Evolutionary conservation across 768 basidiomycete species (phyloP).

Genomic region (Lentinula guzmanii): DNA sequence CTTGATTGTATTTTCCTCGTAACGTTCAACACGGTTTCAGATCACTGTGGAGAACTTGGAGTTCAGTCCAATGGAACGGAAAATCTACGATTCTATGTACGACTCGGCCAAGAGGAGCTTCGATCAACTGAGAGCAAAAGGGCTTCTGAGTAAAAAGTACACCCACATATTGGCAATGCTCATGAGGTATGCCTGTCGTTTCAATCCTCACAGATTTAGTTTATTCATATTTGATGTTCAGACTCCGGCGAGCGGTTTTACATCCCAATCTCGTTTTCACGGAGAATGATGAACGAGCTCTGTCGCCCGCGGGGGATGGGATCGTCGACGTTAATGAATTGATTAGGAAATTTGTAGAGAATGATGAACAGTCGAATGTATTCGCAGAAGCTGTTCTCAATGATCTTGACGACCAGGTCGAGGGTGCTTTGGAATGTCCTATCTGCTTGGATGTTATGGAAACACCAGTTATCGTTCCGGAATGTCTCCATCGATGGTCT

Average conservation of each 20-base stretch:
- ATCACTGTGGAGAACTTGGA: constrained; percentile 67
- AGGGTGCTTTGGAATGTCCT: constrained; percentile 54
- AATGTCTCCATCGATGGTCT: constrained; percentile 75
- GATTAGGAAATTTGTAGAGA: constrained; percentile 44
- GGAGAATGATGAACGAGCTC: constrained; percentile 33
- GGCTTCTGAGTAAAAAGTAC: constrained; percentile 73
- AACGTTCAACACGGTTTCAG: constrained; percentile 24
- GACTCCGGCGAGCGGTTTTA: constrained; percentile 86
- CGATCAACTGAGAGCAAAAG: constrained; percentile 72
- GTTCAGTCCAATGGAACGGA: constrained; percentile 75
- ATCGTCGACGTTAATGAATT: constrained; percentile 52
- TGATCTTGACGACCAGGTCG: constrained; percentile 46
- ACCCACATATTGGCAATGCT: constrained; percentile 91
- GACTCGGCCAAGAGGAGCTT: constrained; percentile 74
- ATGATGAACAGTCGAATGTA: constrained; percentile 27
- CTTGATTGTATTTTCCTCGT: not conserved
- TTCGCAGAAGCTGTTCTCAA: constrained; percentile 66
- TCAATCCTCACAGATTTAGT: not conserved
- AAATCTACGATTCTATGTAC: constrained; percentile 87
- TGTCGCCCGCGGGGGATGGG: constrained; percentile 33
- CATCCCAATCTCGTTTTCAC: constrained; percentile 82
- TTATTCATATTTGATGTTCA: constrained; percentile 19
- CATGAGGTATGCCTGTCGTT: constrained; percentile 60
- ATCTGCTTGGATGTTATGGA: constrained; percentile 81
- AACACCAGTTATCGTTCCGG: constrained; percentile 59